Evolutionary conservation across 73 alveolate genomes (phyloP).

Genomic region (Paramecium primaurelia): DNA sequence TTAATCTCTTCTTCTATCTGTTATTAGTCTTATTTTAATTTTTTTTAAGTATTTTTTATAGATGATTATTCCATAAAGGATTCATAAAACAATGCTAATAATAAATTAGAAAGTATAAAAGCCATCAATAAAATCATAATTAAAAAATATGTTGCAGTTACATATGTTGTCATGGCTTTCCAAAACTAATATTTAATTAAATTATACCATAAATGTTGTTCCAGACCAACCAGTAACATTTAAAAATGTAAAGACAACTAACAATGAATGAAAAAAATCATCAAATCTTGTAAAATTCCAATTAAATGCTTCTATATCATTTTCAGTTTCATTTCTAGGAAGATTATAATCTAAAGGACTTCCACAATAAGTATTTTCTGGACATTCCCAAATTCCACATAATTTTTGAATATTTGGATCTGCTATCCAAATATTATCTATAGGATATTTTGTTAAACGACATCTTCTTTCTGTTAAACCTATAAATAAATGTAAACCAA

Average conservation of each 20-base stretch:
- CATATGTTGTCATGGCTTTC: constrained; percentile 41
- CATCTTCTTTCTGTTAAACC: constrained; percentile 51
- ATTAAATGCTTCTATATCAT: constrained; percentile 32
- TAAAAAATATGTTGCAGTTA: constrained; percentile 47
- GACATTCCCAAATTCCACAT: constrained; percentile 57
- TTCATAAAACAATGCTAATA: constrained; percentile 12
- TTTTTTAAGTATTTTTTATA: background rate
- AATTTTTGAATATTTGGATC: background rate
- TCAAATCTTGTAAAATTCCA: constrained; percentile 48
- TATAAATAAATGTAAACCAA: constrained; percentile 49
- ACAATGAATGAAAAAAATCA: constrained; percentile 21
- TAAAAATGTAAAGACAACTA: constrained; percentile 21
- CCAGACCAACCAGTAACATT: constrained; percentile 50
- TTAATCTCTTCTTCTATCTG: background rate
- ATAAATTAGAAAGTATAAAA: background rate
- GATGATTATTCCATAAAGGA: constrained; percentile 23
- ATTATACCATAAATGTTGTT: constrained; percentile 30
- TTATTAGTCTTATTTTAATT: background rate
- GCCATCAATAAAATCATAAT: background rate
- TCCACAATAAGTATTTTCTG: constrained; percentile 41
- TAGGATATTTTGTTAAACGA: constrained; percentile 37
- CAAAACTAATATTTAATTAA: constrained; percentile 2
- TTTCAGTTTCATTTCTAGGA: background rate
- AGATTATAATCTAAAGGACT: constrained; percentile 21
- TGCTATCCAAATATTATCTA: background rate